A percentile compares a stretch with the other conserved stretches of the same genome.
Conservation (phyloP, 768 basidiomycete species). For the Pulveroboletus sp. region DNA sequence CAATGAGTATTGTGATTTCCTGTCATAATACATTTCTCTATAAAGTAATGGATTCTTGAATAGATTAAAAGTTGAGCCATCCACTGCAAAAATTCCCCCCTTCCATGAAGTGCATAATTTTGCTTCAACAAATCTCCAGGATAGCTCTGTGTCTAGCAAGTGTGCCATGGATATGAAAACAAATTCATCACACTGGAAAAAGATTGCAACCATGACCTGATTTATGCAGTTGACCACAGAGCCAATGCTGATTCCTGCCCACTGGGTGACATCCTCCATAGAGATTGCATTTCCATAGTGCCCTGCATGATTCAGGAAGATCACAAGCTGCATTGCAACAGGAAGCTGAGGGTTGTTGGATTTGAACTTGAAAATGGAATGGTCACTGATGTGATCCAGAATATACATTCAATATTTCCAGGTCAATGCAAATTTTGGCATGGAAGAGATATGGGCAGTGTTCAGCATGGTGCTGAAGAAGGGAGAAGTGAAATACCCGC, state of each 20-base stretch:
- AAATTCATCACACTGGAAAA: too few relatives aligned
- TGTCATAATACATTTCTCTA: not conserved
- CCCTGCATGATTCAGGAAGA: too few relatives aligned
- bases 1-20: not conserved
- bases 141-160: too few relatives aligned
- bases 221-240: too few relatives aligned
- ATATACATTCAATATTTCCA: conserved; percentile 26
- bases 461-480: conserved; percentile 1
- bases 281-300: too few relatives aligned
- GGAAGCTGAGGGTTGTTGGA: too few relatives aligned
- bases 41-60: not conserved
- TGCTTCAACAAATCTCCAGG: not conserved
- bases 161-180: too few relatives aligned
- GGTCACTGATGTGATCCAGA: conserved; percentile 17
- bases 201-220: too few relatives aligned
- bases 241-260: too few relatives aligned
- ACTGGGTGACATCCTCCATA: too few relatives aligned
- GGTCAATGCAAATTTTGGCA: conserved; percentile 22
- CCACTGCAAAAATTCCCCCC: not conserved
- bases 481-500: not conserved
- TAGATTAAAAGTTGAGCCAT: too few relatives aligned
- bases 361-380: not conserved
- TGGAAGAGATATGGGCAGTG: conserved; percentile 24
- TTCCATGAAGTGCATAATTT: not conserved
- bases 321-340: too few relatives aligned